A percentile compares a stretch with the other conserved stretches of the same genome.
These are phyloP conservation scores for Paraurostyla sp. DNA, from an alignment of 73 alveolate species.

Conservation along the genomic window DNA sequence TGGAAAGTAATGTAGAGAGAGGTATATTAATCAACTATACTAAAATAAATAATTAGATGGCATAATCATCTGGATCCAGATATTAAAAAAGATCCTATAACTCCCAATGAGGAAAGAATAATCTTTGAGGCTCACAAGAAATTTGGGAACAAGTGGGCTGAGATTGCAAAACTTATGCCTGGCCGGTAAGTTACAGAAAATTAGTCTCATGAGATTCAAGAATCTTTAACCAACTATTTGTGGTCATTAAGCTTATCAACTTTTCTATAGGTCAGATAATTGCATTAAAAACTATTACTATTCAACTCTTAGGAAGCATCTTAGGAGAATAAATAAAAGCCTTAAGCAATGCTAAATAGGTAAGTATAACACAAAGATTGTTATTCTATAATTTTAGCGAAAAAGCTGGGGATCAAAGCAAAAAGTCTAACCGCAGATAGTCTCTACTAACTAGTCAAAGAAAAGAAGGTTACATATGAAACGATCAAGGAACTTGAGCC, in stretches of 20 bases:
- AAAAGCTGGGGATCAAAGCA: constrained; percentile 66
- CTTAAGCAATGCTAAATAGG: constrained; percentile 52
- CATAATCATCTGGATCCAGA: constrained; percentile 97
- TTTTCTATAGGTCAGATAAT: constrained; percentile 85
- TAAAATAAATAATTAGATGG: constrained; percentile 73
- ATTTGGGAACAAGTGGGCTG: constrained; percentile 98
- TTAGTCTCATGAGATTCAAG: constrained; percentile 4
- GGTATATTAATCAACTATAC: constrained; percentile 36
- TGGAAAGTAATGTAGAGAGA: constrained; percentile 98
- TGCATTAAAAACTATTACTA: constrained; percentile 92
- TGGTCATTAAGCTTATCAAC: not conserved
- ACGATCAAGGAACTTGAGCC: constrained; percentile 57
- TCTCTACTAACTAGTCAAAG: constrained; percentile 50
- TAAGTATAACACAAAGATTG: constrained; percentile 5
- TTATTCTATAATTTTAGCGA: not conserved
- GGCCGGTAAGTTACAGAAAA: constrained; percentile 74
- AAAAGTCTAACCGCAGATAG: constrained; percentile 67
- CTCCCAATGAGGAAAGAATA: constrained; percentile 94
- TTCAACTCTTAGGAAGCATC: constrained; percentile 87
- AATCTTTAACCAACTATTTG: not conserved
- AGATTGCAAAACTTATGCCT: constrained; percentile 87
- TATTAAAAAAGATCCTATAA: constrained; percentile 92
- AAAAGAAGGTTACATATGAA: constrained; percentile 58
- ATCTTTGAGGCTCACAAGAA: constrained; percentile 92
- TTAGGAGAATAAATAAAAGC: constrained; percentile 82